These are phyloP conservation scores for Elymus sibiricus DNA, from an alignment of 176 grass and related monocot genomes.

Conservation along the genomic window DNA sequence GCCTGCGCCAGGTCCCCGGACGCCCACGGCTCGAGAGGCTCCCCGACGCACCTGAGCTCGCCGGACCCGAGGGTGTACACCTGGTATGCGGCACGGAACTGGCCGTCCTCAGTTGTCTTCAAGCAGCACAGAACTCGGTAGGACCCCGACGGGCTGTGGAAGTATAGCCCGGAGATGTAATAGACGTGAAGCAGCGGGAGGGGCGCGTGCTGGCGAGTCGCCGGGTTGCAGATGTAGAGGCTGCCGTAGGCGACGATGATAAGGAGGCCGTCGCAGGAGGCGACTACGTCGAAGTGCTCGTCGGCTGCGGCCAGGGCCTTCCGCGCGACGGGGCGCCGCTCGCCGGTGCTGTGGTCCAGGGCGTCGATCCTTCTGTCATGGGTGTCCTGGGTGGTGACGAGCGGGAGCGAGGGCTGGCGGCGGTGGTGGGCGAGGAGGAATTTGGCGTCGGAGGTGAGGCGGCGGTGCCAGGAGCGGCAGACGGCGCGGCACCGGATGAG, in stretches of 20 bases:
- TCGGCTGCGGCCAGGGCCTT: not conserved
- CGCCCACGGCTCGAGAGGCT: not conserved
- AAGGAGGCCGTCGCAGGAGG: constrained; percentile 14
- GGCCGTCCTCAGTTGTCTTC: not conserved
- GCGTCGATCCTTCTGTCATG: not conserved
- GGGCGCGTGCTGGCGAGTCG: not conserved
- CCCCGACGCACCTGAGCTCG: not conserved
- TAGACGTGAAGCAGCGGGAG: not conserved
- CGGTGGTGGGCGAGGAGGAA: constrained; percentile 6
- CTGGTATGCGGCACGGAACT: not conserved
- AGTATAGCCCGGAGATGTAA: not conserved
- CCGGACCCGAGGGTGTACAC: not conserved
- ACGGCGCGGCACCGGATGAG: not conserved
- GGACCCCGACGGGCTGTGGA: not conserved
- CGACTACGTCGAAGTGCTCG: not conserved
- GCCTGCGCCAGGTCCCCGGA: not conserved
- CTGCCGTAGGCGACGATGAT: not conserved
- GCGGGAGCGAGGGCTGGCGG: not conserved
- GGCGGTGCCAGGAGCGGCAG: constrained; percentile 13
- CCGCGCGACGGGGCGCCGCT: not conserved
- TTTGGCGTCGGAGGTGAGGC: not conserved
- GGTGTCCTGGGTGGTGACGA: not conserved
- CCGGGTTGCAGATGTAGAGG: not conserved
- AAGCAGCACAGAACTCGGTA: constrained; percentile 2
- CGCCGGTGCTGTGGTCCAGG: not conserved